Evolutionary conservation across 179 eudicot species (phyloP), one percentile per base, ranked within the genome.

Genomic region (Silene noctiflora): DNA sequence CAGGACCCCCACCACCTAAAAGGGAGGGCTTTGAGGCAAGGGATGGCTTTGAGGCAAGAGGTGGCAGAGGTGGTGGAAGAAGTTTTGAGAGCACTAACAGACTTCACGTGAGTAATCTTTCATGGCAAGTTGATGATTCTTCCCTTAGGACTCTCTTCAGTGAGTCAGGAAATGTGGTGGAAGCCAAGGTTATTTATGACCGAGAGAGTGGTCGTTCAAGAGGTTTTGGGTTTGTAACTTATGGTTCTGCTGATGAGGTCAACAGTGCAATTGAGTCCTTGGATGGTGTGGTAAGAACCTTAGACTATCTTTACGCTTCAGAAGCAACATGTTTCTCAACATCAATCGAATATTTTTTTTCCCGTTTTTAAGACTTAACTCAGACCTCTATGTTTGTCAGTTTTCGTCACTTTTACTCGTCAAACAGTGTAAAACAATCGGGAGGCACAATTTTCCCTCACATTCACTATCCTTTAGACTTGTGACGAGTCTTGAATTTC

Each of bases 151-250:
- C 73, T 69, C 79, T 91, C 83, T 96, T 96, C 77, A 87, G 98
- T 58, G 96, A 89, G 71, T 85, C 83, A 27, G 99, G 99, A 68
- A 77, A 88, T 67, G 98, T 96, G 61, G 39, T 85, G 82, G 99
- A 96, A 42, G 97, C 97, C 21, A 89, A 80, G 82, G 99, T 96
- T 64, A 88, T 96, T 58, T 90, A 86, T 76, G 99, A 96, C 77
- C 89, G 98, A 78, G 98, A 96, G 4, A 93, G 87, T 61, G 98
- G 99, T 48, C 91, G 96, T 75, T 96, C 99, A 73, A 91, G 90
- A 89, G 99, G 99, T 16, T 96, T 96, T 79, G 99, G 99, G 21
- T 96, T 96, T 73, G 97, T 96, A 9, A 89, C 98, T 33, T 93
- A 74, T 71, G 74, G 86, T 60, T 85, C 96, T 12, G 81, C 94